phyloP scores from a whole-genome alignment of 768 basidiomycete species.

The Mycena latifolia region DNA sequence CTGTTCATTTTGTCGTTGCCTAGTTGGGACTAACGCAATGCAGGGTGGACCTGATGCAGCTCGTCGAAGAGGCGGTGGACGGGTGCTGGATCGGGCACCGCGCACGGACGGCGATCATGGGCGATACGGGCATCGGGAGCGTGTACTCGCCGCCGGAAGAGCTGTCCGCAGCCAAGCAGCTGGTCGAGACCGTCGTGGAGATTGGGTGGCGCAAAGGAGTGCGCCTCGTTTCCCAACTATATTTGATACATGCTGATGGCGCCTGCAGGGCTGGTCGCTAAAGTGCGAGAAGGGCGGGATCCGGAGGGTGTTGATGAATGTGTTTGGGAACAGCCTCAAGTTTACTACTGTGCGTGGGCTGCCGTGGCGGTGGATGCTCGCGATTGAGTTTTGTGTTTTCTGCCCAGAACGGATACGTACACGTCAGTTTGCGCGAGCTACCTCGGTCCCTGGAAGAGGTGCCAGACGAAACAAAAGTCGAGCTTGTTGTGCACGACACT shows the following conservation, averaged over 20 bases:
- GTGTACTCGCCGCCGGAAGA: conserved; percentile 90
- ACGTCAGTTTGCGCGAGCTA: conserved; percentile 84
- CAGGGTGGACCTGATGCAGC: conserved; percentile 81
- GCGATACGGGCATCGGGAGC: conserved; percentile 88
- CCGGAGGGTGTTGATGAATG: conserved; percentile 92
- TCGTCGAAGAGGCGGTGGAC: conserved; percentile 91
- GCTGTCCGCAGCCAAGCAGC: conserved; percentile 57
- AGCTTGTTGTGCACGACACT: conserved; percentile 88
- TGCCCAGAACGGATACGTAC: conserved; percentile 84
- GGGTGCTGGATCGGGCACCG: conserved; percentile 95
- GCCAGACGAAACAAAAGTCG: conserved; percentile 76
- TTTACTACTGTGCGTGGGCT: conserved; percentile 78
- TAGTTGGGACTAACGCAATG: not conserved
- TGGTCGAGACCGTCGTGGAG: conserved; percentile 91
- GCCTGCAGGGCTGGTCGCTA: conserved; percentile 81
- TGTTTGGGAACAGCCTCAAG: conserved; percentile 94
- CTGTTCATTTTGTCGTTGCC: conserved; percentile 9
- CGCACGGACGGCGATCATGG: conserved; percentile 77
- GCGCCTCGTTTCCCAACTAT: conserved; percentile 38
- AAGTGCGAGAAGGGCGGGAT: conserved; percentile 95
- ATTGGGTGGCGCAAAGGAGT: conserved; percentile 81
- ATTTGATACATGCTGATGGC: conserved; percentile 10
- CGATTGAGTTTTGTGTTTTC: not conserved
- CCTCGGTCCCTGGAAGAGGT: conserved; percentile 66
- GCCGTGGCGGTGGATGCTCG: conserved; percentile 11